phyloP scores from a whole-genome alignment of 768 basidiomycete genomes.

The Russula lepida region DNA sequence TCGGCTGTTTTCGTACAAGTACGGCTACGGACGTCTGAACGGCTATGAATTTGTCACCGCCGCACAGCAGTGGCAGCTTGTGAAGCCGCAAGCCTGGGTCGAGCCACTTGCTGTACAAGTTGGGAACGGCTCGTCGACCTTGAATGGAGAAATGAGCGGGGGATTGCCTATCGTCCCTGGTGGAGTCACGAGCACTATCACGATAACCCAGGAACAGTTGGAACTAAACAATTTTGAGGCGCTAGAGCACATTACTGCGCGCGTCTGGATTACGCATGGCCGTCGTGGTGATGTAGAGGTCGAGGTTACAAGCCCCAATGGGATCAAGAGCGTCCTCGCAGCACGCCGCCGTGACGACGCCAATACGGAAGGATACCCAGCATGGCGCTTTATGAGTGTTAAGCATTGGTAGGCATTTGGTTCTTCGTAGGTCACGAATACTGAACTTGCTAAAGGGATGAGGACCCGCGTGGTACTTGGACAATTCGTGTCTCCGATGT shows the following conservation, averaged over 20 bases:
- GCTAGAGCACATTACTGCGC: conserved; percentile 87
- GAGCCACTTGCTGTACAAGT: conserved; percentile 65
- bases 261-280: conserved; percentile 87
- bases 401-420: conserved; percentile 80
- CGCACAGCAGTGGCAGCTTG: conserved; percentile 73
- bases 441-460: conserved; percentile 57
- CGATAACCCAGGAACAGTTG: conserved; percentile 60
- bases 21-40: conserved; percentile 87
- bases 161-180: conserved; percentile 57
- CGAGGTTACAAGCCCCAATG: conserved; percentile 75
- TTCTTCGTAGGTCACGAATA: not conserved
- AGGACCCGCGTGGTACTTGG: conserved; percentile 87
- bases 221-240: conserved; percentile 69
- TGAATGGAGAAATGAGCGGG: conserved; percentile 45
- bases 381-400: conserved; percentile 97
- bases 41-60: conserved; percentile 74
- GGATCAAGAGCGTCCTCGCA: conserved; percentile 78
- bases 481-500: conserved; percentile 81
- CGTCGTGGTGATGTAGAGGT: conserved; percentile 90
- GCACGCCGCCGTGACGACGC: conserved; percentile 58
- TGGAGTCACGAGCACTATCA: conserved; percentile 57
- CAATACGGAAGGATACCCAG: conserved; percentile 65
- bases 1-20: conserved; percentile 78
- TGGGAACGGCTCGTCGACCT: conserved; percentile 49
- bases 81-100: conserved; percentile 93